Evolutionary conservation across 805 yeast genomes (phyloP), one percentile per base, ranked within the genome.

Genomic region (Saccharomycopsis vini): DNA sequence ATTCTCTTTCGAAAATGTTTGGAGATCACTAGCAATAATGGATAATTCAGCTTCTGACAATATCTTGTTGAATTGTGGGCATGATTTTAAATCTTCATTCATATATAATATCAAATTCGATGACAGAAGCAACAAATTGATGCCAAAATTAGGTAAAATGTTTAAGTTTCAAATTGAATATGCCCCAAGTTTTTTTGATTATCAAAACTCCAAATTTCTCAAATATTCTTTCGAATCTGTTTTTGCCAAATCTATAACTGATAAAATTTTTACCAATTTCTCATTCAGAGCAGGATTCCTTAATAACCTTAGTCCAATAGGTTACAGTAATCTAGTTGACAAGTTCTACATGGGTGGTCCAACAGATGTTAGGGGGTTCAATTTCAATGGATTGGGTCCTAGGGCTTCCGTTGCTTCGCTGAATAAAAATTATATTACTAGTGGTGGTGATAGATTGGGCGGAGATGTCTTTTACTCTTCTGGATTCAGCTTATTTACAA

Each of bases 321-420:
- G 39, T 2, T 28, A 52, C 5, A 39, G 46, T 2, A 89, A 83
- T 54, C 56, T 80, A 24, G 72, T 80, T 56, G 98, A 90, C 60
- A 72, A 84, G 51, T 90, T 89, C 58, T 85, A 79, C 55, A 67
- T 84, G 36, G 95, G 96, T 15, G 96, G 95, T 0, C 73, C 79
- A 12, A 72, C 77, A 43, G 81, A 80, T 43, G 75, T 87, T 23
- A 68, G 82, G 45, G 87, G 89, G 1, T 85, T 82, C 56, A 68
- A 73, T 28, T 64, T 72, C 42, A 80, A 80, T 64, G 75, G 85
- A 0, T 59, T 83, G 29, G 89, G 92, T 12, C 77, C 80, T 1
- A 67, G 76, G 45, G 76, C 38, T 7, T 9, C 32, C 3, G 30
- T 29, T 10, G 32, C 38, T 4, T 10, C 7, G 16, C 15, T 30